Percentiles rank a stretch among this genome's conserved stretches.
Conservation (phyloP, 495 filamentous ascomycete species). For the Tuber microsphaerosporum region DNA sequence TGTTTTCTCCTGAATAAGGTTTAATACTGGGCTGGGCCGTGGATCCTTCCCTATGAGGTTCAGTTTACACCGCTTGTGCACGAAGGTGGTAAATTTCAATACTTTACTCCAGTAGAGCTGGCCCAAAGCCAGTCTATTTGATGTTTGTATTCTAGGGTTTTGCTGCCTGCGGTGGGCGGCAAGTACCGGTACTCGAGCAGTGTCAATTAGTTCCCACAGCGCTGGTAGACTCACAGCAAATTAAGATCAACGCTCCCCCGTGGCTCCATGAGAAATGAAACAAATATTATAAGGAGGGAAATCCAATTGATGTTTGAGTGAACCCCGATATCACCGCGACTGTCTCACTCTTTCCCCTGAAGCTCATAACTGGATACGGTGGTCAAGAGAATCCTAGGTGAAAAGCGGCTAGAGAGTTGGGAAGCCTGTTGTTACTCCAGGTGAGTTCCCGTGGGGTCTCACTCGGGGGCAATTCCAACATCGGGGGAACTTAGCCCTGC, state of each 20-base stretch:
- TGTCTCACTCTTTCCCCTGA: background rate
- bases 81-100: background rate
- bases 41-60: background rate
- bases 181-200: background rate
- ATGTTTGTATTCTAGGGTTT: too few relatives aligned
- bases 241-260: background rate
- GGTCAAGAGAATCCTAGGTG: background rate
- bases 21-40: background rate
- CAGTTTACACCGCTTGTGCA: background rate
- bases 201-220: background rate
- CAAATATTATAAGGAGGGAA: background rate
- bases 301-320: background rate
- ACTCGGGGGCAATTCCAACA: background rate
- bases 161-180: background rate
- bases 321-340: background rate
- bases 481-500: background rate
- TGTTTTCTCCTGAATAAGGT: background rate
- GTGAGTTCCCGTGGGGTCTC: background rate
- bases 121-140: too few relatives aligned
- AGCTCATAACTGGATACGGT: background rate
- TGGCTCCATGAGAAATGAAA: background rate
- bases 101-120: background rate
- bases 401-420: background rate
- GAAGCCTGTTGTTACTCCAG: background rate
- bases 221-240: background rate